Base-by-base conservation (phyloP, 768 basidiomycete genomes). In the Megacollybia marginata region DNA sequence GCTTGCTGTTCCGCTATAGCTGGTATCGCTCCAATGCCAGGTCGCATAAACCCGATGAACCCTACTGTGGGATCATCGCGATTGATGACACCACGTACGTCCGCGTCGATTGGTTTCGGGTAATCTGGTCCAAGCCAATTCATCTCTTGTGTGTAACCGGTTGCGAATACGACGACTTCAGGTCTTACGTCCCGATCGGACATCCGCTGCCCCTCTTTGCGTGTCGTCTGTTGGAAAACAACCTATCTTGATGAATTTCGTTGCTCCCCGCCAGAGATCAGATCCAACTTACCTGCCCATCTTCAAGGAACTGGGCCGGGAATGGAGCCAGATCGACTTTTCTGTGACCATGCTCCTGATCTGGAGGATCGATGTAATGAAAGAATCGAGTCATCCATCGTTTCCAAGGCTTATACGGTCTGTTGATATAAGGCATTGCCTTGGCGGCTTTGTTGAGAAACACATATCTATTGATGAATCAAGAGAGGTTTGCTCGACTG, bases 361-460 rank as follows among this genome's bases (percentile, higher is more conserved):
- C 70, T 8, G 74, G 72, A 3, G 78, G 78, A 51, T 83, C 81
- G 47, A 75, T 73, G 57, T 83, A 83, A n/a, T 71, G 69, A 13
- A 75, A 73, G 33, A 83, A 44, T 45, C 68, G 65, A 28, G 74
- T 74, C 53, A 81, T 61, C 43, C 70, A 54, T 18, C 57, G 55
- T 5, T 70, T 63, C 1, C 80, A 69, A 5, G 68, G 66, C 16
- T 71, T 65, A 58, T 75, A 81, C 3, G 79, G 80, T 13, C 76
- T 69, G 55, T 82, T 82, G 60, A 80, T 71, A 61, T 78, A 83
- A 8, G 75, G 74, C 75, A 81, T 77, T 5, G 78, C 80, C 56
- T 73, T 75, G 73, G 72, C 2, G 75, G 76, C 71, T 79, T 80
- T 81, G 64, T 80, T 82, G 48, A 83, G 62, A 59, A 83, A 83